Conservation (phyloP, 257 asterid species). For the Buddleja alternifolia region DNA sequence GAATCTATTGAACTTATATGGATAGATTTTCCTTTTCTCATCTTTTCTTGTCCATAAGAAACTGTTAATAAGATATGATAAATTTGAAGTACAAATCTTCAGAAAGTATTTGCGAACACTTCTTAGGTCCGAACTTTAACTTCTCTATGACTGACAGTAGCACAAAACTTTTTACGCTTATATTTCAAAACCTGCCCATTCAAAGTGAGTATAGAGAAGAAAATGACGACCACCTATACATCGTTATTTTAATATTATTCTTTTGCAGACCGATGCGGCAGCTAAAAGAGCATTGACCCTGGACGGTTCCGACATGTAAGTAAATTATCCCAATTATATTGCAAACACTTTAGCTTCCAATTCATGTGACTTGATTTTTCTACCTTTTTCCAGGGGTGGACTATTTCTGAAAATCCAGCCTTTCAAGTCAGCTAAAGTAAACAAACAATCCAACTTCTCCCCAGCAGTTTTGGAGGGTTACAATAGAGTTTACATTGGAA, state of each 20-base stretch:
- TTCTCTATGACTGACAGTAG: not conserved
- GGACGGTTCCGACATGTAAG: conserved; percentile 96
- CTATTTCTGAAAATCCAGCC: conserved; percentile 82
- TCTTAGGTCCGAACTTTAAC: not conserved
- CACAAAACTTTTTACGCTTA: not conserved
- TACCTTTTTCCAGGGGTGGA: conserved; percentile 71
- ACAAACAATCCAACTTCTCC: conserved; percentile 56
- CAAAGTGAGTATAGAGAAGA: not conserved
- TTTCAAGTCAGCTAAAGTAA: conserved; percentile 56
- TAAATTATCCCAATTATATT: conserved; percentile 12
- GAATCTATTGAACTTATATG: not conserved
- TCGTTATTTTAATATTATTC: not conserved
- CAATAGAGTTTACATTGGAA: conserved; percentile 84
- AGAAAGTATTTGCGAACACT: not conserved
- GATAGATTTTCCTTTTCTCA: not conserved
- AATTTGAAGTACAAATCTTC: conserved; percentile 1
- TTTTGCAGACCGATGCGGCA: conserved; percentile 88
- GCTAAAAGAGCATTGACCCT: conserved; percentile 87
- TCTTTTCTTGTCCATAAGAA: not conserved
- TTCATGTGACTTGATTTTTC: conserved; percentile 12
- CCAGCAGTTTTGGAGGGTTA: conserved; percentile 77
- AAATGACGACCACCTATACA: not conserved
- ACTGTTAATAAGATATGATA: not conserved
- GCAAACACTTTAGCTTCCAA: not conserved
- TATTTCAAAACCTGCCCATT: not conserved